Conservation (phyloP, 495 filamentous ascomycete genomes). For the Lepidopterella palustris region DNA sequence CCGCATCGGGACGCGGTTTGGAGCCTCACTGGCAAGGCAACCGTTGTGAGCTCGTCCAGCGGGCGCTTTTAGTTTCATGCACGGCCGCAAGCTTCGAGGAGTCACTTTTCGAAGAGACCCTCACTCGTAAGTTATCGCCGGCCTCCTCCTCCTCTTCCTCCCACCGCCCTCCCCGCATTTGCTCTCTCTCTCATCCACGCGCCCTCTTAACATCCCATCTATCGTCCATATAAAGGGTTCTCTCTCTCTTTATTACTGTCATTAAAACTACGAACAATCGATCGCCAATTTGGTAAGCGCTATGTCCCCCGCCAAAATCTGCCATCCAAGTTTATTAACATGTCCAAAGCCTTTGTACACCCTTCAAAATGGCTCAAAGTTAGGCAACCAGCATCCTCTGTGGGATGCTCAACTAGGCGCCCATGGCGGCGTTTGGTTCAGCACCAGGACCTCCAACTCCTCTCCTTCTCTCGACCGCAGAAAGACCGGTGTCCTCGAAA, state of each 20-base stretch:
- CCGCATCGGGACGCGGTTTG: not conserved
- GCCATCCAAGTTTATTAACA: slow-evolving; percentile 8
- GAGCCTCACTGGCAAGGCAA: not conserved
- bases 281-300: slow-evolving; percentile 13
- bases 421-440: slow-evolving; percentile 19
- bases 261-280: not conserved
- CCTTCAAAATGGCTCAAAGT: slow-evolving; percentile 14
- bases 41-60: not conserved
- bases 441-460: not conserved
- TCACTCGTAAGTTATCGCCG: too few relatives aligned
- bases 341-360: slow-evolving; percentile 3
- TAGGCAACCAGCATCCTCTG: slow-evolving; percentile 9
- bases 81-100: slow-evolving; percentile 4
- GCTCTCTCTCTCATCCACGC: not conserved
- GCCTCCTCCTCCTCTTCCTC: slow-evolving; percentile 17
- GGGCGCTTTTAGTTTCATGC: not conserved
- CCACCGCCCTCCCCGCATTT: not conserved
- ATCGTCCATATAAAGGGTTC: slow-evolving; percentile 11
- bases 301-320: slow-evolving; percentile 7
- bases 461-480: slow-evolving; percentile 1
- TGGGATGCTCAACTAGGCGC: slow-evolving; percentile 23
- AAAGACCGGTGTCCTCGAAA: slow-evolving; percentile 3
- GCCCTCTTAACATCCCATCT: not conserved
- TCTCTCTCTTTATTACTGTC: not conserved
- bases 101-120: slow-evolving; percentile 18